Conservation (phyloP, 371 early-diverging fungal genomes). For the Apophysomyces ossiformis region DNA sequence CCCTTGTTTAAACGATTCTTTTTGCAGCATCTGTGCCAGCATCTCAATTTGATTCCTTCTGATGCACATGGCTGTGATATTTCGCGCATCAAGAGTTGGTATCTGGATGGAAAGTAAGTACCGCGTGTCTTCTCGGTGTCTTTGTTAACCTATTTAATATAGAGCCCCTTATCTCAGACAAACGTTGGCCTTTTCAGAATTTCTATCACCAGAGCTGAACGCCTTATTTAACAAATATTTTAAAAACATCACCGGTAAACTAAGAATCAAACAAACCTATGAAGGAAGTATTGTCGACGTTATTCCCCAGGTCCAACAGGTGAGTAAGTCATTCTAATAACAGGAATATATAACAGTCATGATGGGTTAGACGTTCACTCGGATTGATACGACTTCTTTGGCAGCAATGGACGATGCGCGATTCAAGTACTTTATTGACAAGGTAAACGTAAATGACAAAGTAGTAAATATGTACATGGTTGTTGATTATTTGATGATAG, state of each 20-base stretch:
- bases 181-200: constrained; percentile 80
- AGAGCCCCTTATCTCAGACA: constrained; percentile 88
- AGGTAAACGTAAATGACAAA: constrained; percentile 39
- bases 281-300: constrained; percentile 81
- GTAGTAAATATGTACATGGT: not conserved
- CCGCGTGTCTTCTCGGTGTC: not conserved
- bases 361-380: constrained; percentile 60
- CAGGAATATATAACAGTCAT: not conserved
- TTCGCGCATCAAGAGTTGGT: constrained; percentile 87
- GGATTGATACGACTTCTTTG: constrained; percentile 65
- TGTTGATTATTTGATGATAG: constrained; percentile 15
- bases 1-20: not conserved
- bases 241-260: constrained; percentile 77
- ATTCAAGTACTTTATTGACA: constrained; percentile 86
- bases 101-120: constrained; percentile 76
- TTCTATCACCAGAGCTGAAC: constrained; percentile 88
- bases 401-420: constrained; percentile 77
- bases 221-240: constrained; percentile 78
- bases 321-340: constrained; percentile 13
- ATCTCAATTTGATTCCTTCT: constrained; percentile 87
- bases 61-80: constrained; percentile 93
- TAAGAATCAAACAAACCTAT: constrained; percentile 67
- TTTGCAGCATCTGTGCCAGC: constrained; percentile 70
- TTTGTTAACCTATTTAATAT: not conserved
- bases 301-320: constrained; percentile 80